These are phyloP conservation scores for Candida tallmaniae DNA, from an alignment of 805 yeast species.

Conservation along the genomic window DNA sequence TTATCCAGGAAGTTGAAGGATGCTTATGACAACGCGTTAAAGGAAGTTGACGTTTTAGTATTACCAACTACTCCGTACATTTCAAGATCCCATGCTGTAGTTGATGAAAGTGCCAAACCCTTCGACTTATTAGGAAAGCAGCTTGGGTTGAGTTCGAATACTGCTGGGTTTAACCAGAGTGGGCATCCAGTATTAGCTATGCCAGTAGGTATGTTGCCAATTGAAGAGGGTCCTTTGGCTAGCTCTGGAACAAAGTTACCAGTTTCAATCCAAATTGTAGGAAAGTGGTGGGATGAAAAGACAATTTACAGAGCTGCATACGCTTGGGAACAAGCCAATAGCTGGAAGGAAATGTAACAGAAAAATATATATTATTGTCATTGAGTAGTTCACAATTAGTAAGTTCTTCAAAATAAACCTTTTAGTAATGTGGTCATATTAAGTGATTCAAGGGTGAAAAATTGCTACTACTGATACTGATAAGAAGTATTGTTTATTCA, in stretches of 20 bases:
- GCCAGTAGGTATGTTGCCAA: conserved; percentile 28
- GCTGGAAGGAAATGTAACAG: conserved; percentile 16
- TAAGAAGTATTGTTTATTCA: too few species aligned
- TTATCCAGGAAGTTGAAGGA: conserved; percentile 25
- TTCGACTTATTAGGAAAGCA: conserved; percentile 19
- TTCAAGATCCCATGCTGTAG: conserved; percentile 22
- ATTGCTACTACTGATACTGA: too few species aligned
- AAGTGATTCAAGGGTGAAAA: too few species aligned
- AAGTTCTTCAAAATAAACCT: too few species aligned
- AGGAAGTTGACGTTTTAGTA: conserved; percentile 27
- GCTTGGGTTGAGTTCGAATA: conserved; percentile 31
- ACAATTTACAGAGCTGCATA: conserved; percentile 28
- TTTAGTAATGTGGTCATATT: too few species aligned
- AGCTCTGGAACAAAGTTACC: conserved; percentile 23
- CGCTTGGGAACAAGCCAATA: conserved; percentile 29
- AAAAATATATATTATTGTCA: too few species aligned
- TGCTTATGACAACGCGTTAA: conserved; percentile 25
- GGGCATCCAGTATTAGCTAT: conserved; percentile 36
- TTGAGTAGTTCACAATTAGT: too few species aligned
- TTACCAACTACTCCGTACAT: conserved; percentile 25
- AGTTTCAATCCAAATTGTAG: conserved; percentile 32
- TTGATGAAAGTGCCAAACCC: conserved; percentile 17
- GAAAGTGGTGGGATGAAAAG: conserved; percentile 27
- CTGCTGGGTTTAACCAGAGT: conserved; percentile 30
- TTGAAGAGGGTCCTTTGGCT: conserved; percentile 20